Evolutionary conservation across 1,284 basidiomycete species (phyloP).

Genomic region (Boletus semigastroideus): DNA sequence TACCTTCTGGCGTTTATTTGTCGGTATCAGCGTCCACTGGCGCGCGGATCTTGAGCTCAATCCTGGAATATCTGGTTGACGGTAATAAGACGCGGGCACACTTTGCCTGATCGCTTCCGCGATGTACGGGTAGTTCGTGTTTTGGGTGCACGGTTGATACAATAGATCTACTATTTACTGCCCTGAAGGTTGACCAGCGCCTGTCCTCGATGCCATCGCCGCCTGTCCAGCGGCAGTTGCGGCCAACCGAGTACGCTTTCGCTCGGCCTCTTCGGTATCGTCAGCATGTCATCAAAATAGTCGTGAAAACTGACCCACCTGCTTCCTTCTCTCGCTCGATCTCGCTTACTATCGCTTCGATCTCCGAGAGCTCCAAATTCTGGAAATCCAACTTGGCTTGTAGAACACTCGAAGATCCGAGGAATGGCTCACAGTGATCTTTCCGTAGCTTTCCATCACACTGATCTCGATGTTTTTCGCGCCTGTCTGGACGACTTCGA

Average conservation of each 20-base stretch:
- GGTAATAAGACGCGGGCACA: too few species aligned
- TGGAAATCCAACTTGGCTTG: conserved; percentile 33
- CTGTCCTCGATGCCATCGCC: conserved; percentile 69
- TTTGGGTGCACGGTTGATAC: conserved; percentile 15
- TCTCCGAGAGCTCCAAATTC: conserved; percentile 84
- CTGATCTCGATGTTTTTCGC: conserved; percentile 99
- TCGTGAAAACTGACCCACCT: conserved; percentile 46
- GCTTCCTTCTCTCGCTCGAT: conserved; percentile 97
- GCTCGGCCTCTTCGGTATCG: conserved; percentile 87
- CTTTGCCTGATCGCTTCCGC: too few species aligned
- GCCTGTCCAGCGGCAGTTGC: conserved; percentile 70
- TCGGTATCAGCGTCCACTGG: too few species aligned
- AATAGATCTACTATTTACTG: conserved; percentile 28
- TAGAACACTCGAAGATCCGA: not conserved
- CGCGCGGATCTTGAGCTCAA: too few species aligned
- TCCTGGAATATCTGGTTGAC: too few species aligned
- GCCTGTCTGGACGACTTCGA: conserved; percentile 99
- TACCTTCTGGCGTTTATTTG: too few species aligned
- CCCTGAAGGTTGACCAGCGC: conserved; percentile 40
- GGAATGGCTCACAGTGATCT: conserved; percentile 71
- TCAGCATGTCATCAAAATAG: conserved; percentile 68
- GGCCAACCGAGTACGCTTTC: conserved; percentile 82
- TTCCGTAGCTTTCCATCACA: conserved; percentile 92
- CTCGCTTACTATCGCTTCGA: conserved; percentile 86
- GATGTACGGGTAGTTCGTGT: not conserved